Percentiles rank a stretch among this genome's conserved stretches.
Conservation (phyloP, 2,329 filamentous ascomycete species). For the Coniochaeta hoffmannii region DNA sequence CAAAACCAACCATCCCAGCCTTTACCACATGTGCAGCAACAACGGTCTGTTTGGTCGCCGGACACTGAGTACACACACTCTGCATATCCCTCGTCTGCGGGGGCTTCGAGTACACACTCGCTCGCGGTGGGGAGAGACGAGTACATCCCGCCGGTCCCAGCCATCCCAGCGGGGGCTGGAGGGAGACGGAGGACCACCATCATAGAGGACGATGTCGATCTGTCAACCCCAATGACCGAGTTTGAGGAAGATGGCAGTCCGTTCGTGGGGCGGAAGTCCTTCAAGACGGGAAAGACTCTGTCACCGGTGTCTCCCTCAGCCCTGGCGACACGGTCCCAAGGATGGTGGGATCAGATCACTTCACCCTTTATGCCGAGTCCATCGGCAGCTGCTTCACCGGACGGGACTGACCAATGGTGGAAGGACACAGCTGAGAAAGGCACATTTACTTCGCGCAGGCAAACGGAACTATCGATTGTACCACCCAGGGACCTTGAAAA, state of each 20-base stretch:
- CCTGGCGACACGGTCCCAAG: slow-evolving; percentile 47
- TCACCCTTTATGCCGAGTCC: slow-evolving; percentile 54
- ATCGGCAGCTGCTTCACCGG: slow-evolving; percentile 34
- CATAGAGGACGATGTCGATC: slow-evolving; percentile 41
- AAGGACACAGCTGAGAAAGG: slow-evolving; percentile 9
- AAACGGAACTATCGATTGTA: slow-evolving; percentile 4
- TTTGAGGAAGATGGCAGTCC: slow-evolving; percentile 62
- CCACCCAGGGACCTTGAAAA: slow-evolving; percentile 14
- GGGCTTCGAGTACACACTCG: slow-evolving; percentile 55
- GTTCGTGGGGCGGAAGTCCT: slow-evolving; percentile 27
- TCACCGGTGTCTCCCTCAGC: slow-evolving; percentile 36
- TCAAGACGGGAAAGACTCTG: slow-evolving; percentile 26
- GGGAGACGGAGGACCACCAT: slow-evolving; percentile 10
- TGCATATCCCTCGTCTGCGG: slow-evolving; percentile 32
- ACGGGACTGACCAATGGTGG: slow-evolving; percentile 31
- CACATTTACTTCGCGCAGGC: slow-evolving; percentile 4
- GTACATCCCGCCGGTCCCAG: slow-evolving; percentile 52
- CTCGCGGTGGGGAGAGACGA: slow-evolving; percentile 28
- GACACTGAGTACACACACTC: slow-evolving; percentile 47
- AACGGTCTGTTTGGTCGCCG: slow-evolving; percentile 52
- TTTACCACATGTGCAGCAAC: slow-evolving; percentile 20
- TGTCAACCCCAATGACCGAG: slow-evolving; percentile 53
- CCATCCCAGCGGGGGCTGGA: slow-evolving; percentile 31
- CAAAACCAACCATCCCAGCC: slow-evolving; percentile 1
- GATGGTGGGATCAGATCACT: slow-evolving; percentile 73